Percentiles rank a stretch among this genome's conserved stretches.
Evolutionary conservation across 257 asterid species (phyloP).

Genomic region (Solanum neorickii): DNA sequence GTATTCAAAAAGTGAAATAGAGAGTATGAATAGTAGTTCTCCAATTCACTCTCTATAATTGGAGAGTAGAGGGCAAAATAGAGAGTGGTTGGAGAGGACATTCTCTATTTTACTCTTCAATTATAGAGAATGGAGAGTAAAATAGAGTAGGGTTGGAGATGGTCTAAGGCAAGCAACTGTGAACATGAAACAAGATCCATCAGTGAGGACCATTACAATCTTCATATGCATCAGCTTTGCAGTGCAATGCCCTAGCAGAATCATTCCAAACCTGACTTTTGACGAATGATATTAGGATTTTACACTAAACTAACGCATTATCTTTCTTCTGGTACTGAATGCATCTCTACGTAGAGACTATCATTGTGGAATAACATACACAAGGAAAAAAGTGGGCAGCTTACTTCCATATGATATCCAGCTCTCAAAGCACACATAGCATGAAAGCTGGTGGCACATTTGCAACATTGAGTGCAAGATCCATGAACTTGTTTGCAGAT

Average conservation of each 20-base stretch:
- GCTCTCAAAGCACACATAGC: constrained; percentile 88
- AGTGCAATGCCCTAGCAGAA: neutral
- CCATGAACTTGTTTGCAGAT: constrained; percentile 91
- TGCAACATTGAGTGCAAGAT: constrained; percentile 86
- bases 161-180: neutral
- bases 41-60: too few species aligned
- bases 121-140: too few species aligned
- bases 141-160: too few species aligned
- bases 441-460: constrained; percentile 78
- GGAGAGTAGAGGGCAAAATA: too few species aligned
- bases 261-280: neutral
- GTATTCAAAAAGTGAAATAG: too few species aligned
- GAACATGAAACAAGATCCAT: neutral
- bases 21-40: too few species aligned
- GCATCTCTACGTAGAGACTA: neutral
- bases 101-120: too few species aligned
- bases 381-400: constrained; percentile 8
- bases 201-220: neutral
- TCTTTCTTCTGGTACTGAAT: neutral
- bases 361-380: neutral
- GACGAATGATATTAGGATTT: neutral
- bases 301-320: neutral
- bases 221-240: neutral
- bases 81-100: too few species aligned
- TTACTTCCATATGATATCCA: constrained; percentile 91